Percentiles rank a stretch among this genome's conserved stretches.
Conservation (phyloP, 2,329 filamentous ascomycete genomes). For the Neurospora sp. region DNA sequence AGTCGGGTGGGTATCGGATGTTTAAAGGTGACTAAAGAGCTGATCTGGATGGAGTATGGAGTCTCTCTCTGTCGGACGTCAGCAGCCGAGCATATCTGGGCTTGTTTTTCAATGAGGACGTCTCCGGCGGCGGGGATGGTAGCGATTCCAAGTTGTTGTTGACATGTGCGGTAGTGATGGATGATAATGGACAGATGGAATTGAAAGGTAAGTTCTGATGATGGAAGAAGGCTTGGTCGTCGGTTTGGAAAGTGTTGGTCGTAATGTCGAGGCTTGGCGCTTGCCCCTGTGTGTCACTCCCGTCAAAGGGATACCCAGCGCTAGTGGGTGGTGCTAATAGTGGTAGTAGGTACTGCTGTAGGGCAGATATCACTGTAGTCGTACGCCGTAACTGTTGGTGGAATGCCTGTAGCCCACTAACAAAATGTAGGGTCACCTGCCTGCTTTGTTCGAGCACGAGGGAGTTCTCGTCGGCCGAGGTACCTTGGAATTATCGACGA, state of each 20-base stretch:
- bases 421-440: neutral
- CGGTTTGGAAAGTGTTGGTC: neutral
- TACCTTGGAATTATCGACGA: neutral
- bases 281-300: neutral
- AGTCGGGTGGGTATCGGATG: neutral
- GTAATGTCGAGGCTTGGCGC: neutral
- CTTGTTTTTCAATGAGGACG: neutral
- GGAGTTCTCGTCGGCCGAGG: neutral
- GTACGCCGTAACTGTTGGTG: neutral
- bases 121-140: neutral
- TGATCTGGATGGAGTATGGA: neutral
- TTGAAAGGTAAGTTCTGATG: neutral
- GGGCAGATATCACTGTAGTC: neutral
- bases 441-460: neutral
- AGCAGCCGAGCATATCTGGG: neutral
- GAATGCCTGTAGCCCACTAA: neutral
- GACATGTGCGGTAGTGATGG: neutral
- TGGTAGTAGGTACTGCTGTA: neutral
- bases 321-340: neutral
- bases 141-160: neutral
- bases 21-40: neutral
- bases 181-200: neutral
- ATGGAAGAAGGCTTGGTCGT: neutral
- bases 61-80: neutral
- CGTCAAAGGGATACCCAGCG: neutral